These are phyloP conservation scores for Penicillium pulvis DNA, from an alignment of 495 filamentous ascomycete species.

Conservation along the genomic window DNA sequence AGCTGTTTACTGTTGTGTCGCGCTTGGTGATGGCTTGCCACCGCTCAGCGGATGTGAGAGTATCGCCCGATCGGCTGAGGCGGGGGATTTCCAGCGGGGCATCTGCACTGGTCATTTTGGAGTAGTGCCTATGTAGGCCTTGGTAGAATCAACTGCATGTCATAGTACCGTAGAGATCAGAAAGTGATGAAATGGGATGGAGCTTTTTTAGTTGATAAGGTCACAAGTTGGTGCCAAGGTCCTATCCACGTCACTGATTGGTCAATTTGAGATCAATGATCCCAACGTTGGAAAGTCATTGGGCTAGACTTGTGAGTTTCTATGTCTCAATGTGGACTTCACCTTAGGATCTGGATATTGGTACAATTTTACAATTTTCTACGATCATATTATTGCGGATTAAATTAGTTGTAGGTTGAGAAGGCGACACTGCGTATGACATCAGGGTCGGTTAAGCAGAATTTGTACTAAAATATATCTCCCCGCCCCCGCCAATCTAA, in stretches of 20 bases:
- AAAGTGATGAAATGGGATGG: background rate
- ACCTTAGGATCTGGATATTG: too few species aligned
- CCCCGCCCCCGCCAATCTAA: too few species aligned
- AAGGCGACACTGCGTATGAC: too few species aligned
- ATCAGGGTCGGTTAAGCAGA: too few species aligned
- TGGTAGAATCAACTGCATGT: background rate
- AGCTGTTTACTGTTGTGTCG: conserved; percentile 49
- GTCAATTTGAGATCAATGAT: conserved; percentile 27
- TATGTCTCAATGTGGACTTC: too few species aligned
- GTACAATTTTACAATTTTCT: too few species aligned
- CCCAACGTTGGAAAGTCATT: too few species aligned
- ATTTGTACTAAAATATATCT: too few species aligned
- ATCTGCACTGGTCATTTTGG: background rate
- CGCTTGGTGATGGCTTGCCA: conserved; percentile 60
- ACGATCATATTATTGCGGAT: too few species aligned
- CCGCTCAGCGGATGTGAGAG: conserved; percentile 41
- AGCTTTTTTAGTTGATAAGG: background rate
- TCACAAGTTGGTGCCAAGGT: background rate
- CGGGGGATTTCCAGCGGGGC: conserved; percentile 29
- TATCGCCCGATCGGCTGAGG: conserved; percentile 21
- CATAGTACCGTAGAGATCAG: background rate
- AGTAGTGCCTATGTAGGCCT: background rate
- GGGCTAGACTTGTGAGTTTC: too few species aligned
- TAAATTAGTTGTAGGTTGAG: too few species aligned
- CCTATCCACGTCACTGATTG: conserved; percentile 26